Conservation (phyloP, 345 rosid species). For the Euclidium syriacum region DNA sequence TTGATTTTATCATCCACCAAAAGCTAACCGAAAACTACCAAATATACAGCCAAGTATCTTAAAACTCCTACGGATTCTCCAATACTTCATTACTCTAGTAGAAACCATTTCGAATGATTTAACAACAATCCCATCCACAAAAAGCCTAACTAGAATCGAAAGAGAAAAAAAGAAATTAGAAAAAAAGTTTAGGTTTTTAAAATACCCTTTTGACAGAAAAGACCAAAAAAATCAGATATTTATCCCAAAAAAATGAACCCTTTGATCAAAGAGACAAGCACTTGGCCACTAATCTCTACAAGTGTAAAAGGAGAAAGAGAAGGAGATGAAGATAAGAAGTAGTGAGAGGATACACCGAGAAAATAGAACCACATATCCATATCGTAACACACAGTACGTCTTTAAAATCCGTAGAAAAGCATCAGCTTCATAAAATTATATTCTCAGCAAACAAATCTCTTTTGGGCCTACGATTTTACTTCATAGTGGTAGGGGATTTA, state of each 20-base stretch:
- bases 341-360: constrained; percentile 15
- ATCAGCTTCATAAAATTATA: constrained; percentile 38
- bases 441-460: neutral
- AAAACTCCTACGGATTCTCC: constrained; percentile 35
- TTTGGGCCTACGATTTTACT: constrained; percentile 24
- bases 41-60: constrained; percentile 33
- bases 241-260: neutral
- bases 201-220: constrained; percentile 17
- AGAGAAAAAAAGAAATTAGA: constrained; percentile 4
- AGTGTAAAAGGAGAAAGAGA: constrained; percentile 2
- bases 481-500: constrained; percentile 5
- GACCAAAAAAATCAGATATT: constrained; percentile 18
- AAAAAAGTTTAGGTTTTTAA: constrained; percentile 8
- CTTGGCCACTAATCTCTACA: constrained; percentile 14
- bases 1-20: constrained; percentile 38
- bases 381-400: constrained; percentile 11
- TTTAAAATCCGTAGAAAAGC: constrained; percentile 16
- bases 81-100: constrained; percentile 27
- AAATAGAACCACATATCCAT: constrained; percentile 72
- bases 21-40: constrained; percentile 33
- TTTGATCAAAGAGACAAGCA: constrained; percentile 19
- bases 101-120: constrained; percentile 33
- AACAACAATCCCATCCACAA: constrained; percentile 22
- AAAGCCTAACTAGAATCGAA: neutral
- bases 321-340: constrained; percentile 20